Evolutionary conservation across 2,329 filamentous ascomycete species (phyloP).

Genomic region (Trichophyton equinum): DNA sequence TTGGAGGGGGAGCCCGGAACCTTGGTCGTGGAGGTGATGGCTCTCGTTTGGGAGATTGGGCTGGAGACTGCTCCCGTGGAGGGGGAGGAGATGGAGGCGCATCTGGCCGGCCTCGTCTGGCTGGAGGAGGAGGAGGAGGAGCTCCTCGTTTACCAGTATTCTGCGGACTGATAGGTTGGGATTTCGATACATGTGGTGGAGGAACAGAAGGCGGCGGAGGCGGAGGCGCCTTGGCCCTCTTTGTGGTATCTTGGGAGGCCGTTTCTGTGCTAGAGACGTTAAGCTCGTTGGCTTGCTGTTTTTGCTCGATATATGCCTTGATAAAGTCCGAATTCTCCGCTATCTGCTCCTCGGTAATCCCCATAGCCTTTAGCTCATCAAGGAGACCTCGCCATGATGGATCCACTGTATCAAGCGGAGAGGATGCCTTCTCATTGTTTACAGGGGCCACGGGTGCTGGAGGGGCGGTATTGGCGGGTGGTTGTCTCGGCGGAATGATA

Average conservation of each 20-base stretch:
- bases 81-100: slow-evolving; percentile 22
- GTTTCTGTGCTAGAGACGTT: slow-evolving; percentile 25
- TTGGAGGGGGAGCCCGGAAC: slow-evolving; percentile 75
- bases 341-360: slow-evolving; percentile 56
- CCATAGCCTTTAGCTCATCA: slow-evolving; percentile 50
- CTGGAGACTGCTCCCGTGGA: slow-evolving; percentile 40
- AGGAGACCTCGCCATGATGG: slow-evolving; percentile 50
- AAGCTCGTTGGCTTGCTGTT: slow-evolving; percentile 38
- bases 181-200: slow-evolving; percentile 28
- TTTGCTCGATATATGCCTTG: slow-evolving; percentile 53
- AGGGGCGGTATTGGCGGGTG: slow-evolving; percentile 3
- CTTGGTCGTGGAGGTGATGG: slow-evolving; percentile 57
- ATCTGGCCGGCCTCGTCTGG: slow-evolving; percentile 33
- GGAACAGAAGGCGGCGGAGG: slow-evolving; percentile 49
- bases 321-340: slow-evolving; percentile 57
- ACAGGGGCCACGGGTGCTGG: slow-evolving; percentile 22
- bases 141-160: slow-evolving; percentile 50
- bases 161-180: slow-evolving; percentile 45
- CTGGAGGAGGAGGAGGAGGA: slow-evolving; percentile 47
- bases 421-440: slow-evolving; percentile 22
- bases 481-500: slow-evolving; percentile 35
- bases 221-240: slow-evolving; percentile 44
- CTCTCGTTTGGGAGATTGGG: slow-evolving; percentile 51
- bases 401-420: slow-evolving; percentile 46
- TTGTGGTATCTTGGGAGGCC: slow-evolving; percentile 33